Evolutionary conservation across 2,329 filamentous ascomycete species (phyloP).

Genomic region (Fusarium sp.): DNA sequence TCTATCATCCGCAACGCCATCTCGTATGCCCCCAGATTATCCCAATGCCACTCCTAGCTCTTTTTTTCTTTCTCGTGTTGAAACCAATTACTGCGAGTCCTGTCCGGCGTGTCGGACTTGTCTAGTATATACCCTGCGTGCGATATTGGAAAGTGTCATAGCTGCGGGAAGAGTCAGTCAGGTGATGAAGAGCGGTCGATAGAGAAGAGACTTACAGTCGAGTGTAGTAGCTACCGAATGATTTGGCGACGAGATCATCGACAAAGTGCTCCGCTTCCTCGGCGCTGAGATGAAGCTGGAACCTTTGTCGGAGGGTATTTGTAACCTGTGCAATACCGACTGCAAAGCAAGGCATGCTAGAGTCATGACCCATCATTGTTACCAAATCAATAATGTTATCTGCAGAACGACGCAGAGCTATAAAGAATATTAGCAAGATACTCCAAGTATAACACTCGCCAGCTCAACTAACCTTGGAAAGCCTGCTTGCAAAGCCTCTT

Average conservation of each 20-base stretch:
- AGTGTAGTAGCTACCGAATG: conserved; percentile 88
- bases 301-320: conserved; percentile 78
- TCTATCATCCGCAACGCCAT: conserved; percentile 52
- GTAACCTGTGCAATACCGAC: conserved; percentile 81
- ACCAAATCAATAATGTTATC: conserved; percentile 87
- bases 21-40: conserved; percentile 44
- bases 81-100: conserved; percentile 19
- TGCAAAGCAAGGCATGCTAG: conserved; percentile 87
- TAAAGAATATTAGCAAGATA: conserved; percentile 20
- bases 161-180: conserved; percentile 59
- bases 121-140: conserved; percentile 87
- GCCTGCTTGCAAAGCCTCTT: conserved; percentile 86
- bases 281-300: conserved; percentile 86
- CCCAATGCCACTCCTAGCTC: conserved; percentile 35
- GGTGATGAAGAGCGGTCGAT: neutral
- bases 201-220: conserved; percentile 74
- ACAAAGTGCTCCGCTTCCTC: conserved; percentile 87
- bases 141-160: conserved; percentile 91
- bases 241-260: conserved; percentile 85
- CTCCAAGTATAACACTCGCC: neutral
- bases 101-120: conserved; percentile 10
- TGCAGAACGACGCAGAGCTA: conserved; percentile 81
- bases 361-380: conserved; percentile 86
- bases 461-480: conserved; percentile 76
- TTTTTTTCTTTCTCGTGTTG: conserved; percentile 23